These are phyloP conservation scores for Mimosa bimucronata DNA, from an alignment of 306 rosid species.

Conservation along the genomic window DNA sequence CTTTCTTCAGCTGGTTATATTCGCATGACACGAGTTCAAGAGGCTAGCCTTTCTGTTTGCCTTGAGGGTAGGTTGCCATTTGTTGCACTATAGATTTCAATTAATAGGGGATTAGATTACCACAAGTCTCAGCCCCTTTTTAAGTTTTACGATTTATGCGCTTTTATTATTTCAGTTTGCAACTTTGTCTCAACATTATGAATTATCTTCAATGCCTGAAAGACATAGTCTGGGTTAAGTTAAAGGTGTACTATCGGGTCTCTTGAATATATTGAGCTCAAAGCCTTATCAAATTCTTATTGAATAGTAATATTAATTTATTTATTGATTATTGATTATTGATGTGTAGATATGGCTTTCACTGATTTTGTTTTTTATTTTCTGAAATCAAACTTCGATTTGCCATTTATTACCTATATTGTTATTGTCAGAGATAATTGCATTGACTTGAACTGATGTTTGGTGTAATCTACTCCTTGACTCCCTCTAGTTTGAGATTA, in stretches of 20 bases:
- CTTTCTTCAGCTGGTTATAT: slow-evolving; percentile 76
- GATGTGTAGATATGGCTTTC: neutral
- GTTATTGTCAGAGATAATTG: neutral
- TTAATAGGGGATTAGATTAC: neutral
- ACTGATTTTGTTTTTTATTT: neutral
- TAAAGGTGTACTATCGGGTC: neutral
- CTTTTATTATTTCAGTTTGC: neutral
- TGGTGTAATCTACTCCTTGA: neutral
- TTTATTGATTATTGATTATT: neutral
- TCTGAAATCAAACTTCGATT: slow-evolving; percentile 18
- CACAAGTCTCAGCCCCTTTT: neutral
- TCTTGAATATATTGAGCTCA: neutral
- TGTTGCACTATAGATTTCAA: slow-evolving; percentile 16
- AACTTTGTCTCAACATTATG: neutral
- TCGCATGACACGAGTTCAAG: slow-evolving; percentile 83
- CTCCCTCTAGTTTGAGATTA: neutral
- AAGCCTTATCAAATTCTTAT: neutral
- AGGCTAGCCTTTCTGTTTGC: slow-evolving; percentile 67
- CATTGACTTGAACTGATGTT: neutral
- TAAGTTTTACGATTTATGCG: neutral
- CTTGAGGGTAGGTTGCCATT: slow-evolving; percentile 69
- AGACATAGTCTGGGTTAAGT: neutral
- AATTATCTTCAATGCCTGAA: neutral
- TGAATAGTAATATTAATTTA: neutral
- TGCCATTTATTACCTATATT: neutral